Percentiles rank a stretch among this genome's conserved stretches.
Conservation (phyloP, 2,329 filamentous ascomycete genomes). For the Cyphellophora attinorum region DNA sequence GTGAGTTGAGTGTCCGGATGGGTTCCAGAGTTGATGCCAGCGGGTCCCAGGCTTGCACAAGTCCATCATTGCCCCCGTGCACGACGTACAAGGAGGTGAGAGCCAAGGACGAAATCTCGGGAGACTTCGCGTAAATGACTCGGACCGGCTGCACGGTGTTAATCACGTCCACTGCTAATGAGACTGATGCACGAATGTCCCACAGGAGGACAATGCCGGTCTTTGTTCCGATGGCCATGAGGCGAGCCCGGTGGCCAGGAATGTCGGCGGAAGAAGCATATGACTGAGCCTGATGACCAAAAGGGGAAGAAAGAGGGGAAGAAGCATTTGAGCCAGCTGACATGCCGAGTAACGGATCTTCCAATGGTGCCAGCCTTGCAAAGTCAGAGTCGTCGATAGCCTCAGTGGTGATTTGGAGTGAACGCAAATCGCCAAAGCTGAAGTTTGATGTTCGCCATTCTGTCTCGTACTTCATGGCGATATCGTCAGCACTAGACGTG, state of each 20-base stretch:
- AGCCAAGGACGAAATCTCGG: slow-evolving; percentile 72
- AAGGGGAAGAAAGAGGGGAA: slow-evolving; percentile 44
- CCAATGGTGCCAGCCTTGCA: slow-evolving; percentile 59
- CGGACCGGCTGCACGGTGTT: slow-evolving; percentile 63
- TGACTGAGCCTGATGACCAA: slow-evolving; percentile 37
- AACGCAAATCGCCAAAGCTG: slow-evolving; percentile 50
- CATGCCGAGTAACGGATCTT: slow-evolving; percentile 64
- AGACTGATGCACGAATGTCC: slow-evolving; percentile 64
- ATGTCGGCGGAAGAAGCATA: slow-evolving; percentile 46
- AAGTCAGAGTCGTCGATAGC: slow-evolving; percentile 67
- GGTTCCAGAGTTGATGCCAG: slow-evolving; percentile 69
- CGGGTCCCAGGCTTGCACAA: slow-evolving; percentile 96
- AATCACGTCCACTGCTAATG: slow-evolving; percentile 42
- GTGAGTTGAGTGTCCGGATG: slow-evolving; percentile 76
- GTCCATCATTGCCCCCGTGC: slow-evolving; percentile 85
- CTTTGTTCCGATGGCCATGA: slow-evolving; percentile 72
- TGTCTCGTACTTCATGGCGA: slow-evolving; percentile 35
- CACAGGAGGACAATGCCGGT: slow-evolving; percentile 70
- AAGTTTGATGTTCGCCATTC: slow-evolving; percentile 60
- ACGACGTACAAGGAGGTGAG: slow-evolving; percentile 80
- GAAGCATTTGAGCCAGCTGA: slow-evolving; percentile 45
- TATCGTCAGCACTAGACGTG: slow-evolving; percentile 22
- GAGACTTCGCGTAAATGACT: slow-evolving; percentile 81
- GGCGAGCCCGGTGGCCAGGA: slow-evolving; percentile 73
- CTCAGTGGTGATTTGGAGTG: slow-evolving; percentile 56